Base-by-base conservation (phyloP, 1,139 yeast genomes). In the Wickerhamiella pararugosa region DNA sequence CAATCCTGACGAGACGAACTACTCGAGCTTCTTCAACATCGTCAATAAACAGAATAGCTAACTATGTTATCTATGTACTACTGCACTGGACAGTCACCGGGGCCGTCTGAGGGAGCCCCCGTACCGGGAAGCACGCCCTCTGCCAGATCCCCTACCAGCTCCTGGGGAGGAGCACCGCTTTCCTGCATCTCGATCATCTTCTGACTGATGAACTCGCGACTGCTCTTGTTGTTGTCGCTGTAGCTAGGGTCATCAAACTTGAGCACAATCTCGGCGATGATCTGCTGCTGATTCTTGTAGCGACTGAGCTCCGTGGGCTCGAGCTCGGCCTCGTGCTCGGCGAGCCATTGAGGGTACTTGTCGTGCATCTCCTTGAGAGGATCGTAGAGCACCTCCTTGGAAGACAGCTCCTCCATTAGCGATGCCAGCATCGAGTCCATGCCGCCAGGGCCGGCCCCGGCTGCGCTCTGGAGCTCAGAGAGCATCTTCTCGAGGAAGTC, bases 111-210 rank as follows among this genome's bases (percentile, higher is more conserved):
- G 15, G 30, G 34, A 10, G 29, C 40, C 3, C 33, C 37, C 11
- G 36, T 35, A 6, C 79, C 79, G 1, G 79, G 77, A 51, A 77
- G 52, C 25, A 64, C 61, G 9, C 65, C 73, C 41, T 73, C 71
- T 26, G 70, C 68, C 32, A 75, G 65, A 42, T 76, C 84, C 31
- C 83, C 87, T 47, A 79, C 74, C 39, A 83, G 66, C 43, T 81
- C 93, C 27, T 71, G 62, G 3, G 98, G 98, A 1, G 95, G 94
- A 54, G 84, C 82, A 0, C 97, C 96, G 39, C 83, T 65, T 37
- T 56, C 58, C 51, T 65, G 70, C 68, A 65, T 63, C 43, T 59
- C 63, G 53, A 77, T 83, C 66, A 80, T 70, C 46, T 73, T 67
- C 7, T 61, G 55, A 47, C 77, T 71, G 43, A 80, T 73, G 43